These are phyloP conservation scores for Malus asiatica DNA, from an alignment of 306 rosid genomes.

Conservation along the genomic window DNA sequence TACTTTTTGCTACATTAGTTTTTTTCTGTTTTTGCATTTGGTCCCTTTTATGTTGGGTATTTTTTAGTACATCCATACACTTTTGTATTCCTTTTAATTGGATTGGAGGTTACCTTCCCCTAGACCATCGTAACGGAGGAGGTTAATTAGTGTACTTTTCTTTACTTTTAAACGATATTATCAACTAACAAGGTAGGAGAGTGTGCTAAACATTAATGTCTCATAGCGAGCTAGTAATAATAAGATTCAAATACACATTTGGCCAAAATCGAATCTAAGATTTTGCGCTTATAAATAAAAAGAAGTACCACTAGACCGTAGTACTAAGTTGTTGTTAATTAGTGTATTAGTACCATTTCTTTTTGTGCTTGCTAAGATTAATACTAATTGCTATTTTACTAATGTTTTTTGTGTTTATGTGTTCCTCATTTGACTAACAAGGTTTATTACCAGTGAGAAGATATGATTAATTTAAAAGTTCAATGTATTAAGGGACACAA, in stretches of 20 bases:
- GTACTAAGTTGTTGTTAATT: too few relatives aligned
- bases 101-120: constrained; percentile 29
- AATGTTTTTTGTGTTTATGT: not conserved
- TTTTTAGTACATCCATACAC: constrained; percentile 16
- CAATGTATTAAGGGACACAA: not conserved
- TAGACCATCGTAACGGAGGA: constrained; percentile 1
- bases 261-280: too few relatives aligned
- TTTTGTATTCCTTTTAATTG: not conserved
- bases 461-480: not conserved
- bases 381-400: not conserved
- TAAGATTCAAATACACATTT: too few relatives aligned
- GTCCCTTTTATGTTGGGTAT: constrained; percentile 33
- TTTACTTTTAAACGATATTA: too few relatives aligned
- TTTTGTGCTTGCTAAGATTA: not conserved
- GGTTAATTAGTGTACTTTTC: not conserved
- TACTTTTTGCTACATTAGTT: not conserved
- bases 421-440: not conserved
- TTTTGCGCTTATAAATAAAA: too few relatives aligned
- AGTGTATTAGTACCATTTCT: not conserved
- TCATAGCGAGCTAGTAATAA: too few relatives aligned
- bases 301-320: rapidly evolving
- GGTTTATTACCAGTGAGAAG: not conserved
- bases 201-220: too few relatives aligned
- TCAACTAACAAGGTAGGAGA: too few relatives aligned
- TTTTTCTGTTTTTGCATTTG: constrained; percentile 15